These are phyloP conservation scores for Fraxinus pennsylvanica DNA, from an alignment of 257 asterid genomes.

Conservation along the genomic window DNA sequence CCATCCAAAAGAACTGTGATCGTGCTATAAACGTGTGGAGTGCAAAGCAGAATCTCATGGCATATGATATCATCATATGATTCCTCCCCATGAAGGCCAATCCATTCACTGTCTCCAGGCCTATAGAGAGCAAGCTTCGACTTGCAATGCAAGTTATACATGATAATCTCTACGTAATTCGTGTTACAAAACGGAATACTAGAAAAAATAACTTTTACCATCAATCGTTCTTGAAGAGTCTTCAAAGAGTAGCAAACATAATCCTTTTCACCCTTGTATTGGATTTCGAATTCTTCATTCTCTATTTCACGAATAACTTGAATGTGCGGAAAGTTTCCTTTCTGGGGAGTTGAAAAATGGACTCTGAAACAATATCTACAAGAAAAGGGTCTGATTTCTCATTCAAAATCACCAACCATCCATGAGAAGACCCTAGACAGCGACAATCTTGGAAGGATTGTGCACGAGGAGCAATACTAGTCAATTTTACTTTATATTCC, in stretches of 20 bases:
- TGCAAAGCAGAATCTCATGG: too few species aligned
- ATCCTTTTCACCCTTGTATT: neutral
- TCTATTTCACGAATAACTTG: neutral
- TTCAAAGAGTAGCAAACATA: neutral
- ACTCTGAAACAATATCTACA: neutral
- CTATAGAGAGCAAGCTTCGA: neutral
- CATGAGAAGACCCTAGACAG: conserved; percentile 23
- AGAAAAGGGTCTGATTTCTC: neutral
- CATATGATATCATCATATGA: too few species aligned
- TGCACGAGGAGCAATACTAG: too few species aligned
- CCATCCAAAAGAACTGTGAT: too few species aligned
- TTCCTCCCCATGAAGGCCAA: too few species aligned
- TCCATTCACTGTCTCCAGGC: neutral
- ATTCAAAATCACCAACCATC: conserved; percentile 18
- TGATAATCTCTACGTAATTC: neutral
- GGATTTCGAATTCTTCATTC: neutral
- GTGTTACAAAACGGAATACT: neutral
- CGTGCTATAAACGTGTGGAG: too few species aligned
- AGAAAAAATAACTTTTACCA: neutral
- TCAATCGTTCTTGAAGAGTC: neutral
- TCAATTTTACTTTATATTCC: too few species aligned
- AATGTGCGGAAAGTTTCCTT: conserved; percentile 1
- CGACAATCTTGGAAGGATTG: neutral
- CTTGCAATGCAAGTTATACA: neutral
- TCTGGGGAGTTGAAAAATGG: conserved; percentile 13